Base-by-base conservation (phyloP, 2,329 filamentous ascomycete species). In the Lecanosticta acicola region DNA sequence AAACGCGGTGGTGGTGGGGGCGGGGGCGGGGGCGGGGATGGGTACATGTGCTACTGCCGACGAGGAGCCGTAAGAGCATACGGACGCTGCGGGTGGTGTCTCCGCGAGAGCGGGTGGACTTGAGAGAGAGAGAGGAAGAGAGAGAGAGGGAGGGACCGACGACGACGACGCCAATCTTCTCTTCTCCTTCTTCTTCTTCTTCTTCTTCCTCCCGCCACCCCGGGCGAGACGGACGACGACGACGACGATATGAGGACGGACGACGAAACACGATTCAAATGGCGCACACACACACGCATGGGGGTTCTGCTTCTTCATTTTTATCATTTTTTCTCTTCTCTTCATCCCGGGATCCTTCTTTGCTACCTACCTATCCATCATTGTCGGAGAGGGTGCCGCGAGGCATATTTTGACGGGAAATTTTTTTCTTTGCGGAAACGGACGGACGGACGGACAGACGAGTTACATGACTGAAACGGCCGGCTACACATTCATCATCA, bases 81-180 rank as follows among this genome's bases (percentile, higher is more conserved):
- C 46, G 68, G 70, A 19, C 59, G 69, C n/a, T 73, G 70, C 57
- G 64, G 54, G 5, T 60, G 51, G 40, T 73, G 70, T 53, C 56
- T 72, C 43, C 62, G 62, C 11, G 69, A 71, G 45, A 65, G 60
- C n/a, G 68, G 68, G 16, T 72, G 62, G 62, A 57, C 58, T 20
- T 59, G 47, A 58, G 14, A 4, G 17, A 20, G 10, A 18, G 16
- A 16, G n/a, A n/a, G n/a, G n/a, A n/a, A n/a, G n/a, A n/a, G n/a
- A n/a, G n/a, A n/a, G n/a, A n/a, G n/a, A n/a, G n/a, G n/a, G n/a
- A n/a, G n/a, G n/a, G n/a, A n/a, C n/a, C n/a, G 9, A 29, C 20
- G 19, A 41, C n/a, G 16, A 34, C 14, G 34, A 40, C 17, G 8
- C 21, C 3, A 32, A 24, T 33, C 32, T 16, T 20, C 14, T 34